Base-by-base conservation (phyloP, 371 early-diverging fungal genomes). In the Apophysomyces trapeziformis region DNA sequence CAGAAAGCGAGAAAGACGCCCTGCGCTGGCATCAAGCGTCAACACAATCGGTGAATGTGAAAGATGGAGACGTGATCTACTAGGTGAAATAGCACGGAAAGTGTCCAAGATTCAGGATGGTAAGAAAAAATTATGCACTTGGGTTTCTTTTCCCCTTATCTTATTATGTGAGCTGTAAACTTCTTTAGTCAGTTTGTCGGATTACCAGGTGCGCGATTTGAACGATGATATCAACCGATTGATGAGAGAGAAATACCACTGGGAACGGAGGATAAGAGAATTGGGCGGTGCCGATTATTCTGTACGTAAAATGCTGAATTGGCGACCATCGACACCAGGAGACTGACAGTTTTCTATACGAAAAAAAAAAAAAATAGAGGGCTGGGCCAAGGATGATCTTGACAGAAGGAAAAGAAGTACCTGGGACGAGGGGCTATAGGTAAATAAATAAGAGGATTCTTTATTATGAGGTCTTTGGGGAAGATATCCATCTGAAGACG, bases 201-300 rank as follows among this genome's bases (percentile, higher is more conserved):
- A 96, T 64, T 89, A 88, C 65, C 95, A 96, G 75, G 89, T 98
- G 60, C 87, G 98, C 46, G 97, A 97, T 71, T 74, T 96, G 63
- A 98, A 98, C 77, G 99, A 98, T 73, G 92, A 92, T 39, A 96
- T 98, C 83, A 98, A 98, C 81, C 94, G 93, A 76, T 76, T 92
- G 46, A 82, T 97, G 75, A 86, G 96, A 43, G 95, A 95, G 71
- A 97, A 97, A 74, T 82, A 89, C 60, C 88, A 90, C 58, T 98
- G 97, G 99, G 99, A 98, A 68, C 79, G 86, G 61, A 87, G 94
- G 64, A 94, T 98, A 68, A 85, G 85, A 61, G 93, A 96, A 68
- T 85, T 98, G 9, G 99, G 98, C 32, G 98, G 99, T n/a, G 91
- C 96, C 5, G 93, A 96, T 73, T 96, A 96, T 77, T 87, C 84